Evolutionary conservation across 768 basidiomycete genomes (phyloP).

Genomic region (Russula ochroleuca): DNA sequence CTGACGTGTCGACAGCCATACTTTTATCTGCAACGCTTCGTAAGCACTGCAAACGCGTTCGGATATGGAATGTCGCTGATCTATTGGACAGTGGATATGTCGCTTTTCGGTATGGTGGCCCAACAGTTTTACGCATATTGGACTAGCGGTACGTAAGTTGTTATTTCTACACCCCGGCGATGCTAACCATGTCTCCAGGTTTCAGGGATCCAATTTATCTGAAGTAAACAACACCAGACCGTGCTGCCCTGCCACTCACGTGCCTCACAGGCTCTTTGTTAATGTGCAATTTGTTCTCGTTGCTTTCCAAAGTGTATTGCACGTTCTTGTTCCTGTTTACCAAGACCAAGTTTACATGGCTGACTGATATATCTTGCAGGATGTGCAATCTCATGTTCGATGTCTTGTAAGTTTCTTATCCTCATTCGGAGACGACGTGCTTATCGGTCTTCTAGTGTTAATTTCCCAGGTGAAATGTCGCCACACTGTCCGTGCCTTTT

Average conservation of each 20-base stretch:
- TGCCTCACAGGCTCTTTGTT: constrained; percentile 1
- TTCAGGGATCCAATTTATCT: not conserved
- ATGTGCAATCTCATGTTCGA: not conserved
- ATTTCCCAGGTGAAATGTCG: accelerated
- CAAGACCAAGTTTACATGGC: too few relatives aligned
- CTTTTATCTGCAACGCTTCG: not conserved
- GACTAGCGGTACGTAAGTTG: not conserved
- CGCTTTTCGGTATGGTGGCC: not conserved
- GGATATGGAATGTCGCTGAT: not conserved
- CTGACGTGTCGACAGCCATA: not conserved
- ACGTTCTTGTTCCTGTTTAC: not conserved
- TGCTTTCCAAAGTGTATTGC: not conserved
- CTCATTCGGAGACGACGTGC: not conserved
- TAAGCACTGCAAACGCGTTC: not conserved
- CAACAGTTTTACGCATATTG: not conserved
- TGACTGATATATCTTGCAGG: not conserved
- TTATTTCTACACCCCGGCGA: not conserved
- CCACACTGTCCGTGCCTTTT: not conserved
- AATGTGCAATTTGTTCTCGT: constrained; percentile 1
- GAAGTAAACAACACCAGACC: not conserved
- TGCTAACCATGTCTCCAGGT: not conserved
- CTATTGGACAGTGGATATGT: not conserved
- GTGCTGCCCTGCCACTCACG: not conserved
- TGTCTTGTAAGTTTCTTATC: not conserved
- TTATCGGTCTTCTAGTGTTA: not conserved